These are phyloP conservation scores for Paraurostyla sp. DNA, from an alignment of 73 alveolate genomes.

Conservation along the genomic window DNA sequence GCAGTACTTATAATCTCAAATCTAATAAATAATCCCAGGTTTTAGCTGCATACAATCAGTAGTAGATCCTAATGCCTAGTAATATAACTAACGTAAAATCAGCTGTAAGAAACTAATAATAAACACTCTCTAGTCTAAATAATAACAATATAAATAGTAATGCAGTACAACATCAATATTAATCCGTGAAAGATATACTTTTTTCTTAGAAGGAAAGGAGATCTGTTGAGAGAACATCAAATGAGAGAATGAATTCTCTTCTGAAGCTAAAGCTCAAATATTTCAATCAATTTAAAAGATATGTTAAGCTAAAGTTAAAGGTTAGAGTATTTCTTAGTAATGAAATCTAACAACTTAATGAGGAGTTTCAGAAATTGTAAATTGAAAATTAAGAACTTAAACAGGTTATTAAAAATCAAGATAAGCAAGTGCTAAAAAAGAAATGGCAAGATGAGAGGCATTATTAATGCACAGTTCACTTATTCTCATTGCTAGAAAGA, in stretches of 20 bases:
- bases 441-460: neutral
- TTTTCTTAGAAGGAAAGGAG: constrained; percentile 19
- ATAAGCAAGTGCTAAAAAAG: neutral
- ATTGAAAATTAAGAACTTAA: neutral
- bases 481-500: neutral
- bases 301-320: constrained; percentile 8
- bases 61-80: no score
- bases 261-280: neutral
- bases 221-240: neutral
- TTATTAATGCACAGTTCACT: neutral
- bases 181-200: constrained; percentile 13
- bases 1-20: neutral
- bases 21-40: neutral
- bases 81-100: no score
- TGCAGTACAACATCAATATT: neutral
- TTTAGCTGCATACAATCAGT: neutral
- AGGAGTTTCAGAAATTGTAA: neutral
- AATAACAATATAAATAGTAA: neutral
- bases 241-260: neutral
- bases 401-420: neutral
- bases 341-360: neutral
- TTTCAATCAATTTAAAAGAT: neutral
- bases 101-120: no score
- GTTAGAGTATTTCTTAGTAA: constrained; percentile 1
- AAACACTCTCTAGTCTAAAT: no score